Percentiles rank a stretch among this genome's conserved stretches.
Evolutionary conservation across 1,284 basidiomycete genomes (phyloP).

Genomic region (Coniferiporia weirii): DNA sequence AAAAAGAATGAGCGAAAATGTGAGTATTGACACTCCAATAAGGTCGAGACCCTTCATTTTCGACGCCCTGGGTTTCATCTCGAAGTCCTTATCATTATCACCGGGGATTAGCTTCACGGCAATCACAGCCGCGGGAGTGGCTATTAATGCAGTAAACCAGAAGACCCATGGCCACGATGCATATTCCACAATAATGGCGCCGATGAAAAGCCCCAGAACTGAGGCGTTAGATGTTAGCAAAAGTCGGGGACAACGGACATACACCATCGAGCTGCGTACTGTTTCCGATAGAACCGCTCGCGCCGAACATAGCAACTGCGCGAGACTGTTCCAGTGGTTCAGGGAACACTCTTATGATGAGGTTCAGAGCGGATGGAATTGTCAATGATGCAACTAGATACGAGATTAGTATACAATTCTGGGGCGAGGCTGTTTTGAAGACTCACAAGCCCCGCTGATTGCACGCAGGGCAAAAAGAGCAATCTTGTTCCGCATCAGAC

Average conservation of each 20-base stretch:
- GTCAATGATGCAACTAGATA: slow-evolving; percentile 1
- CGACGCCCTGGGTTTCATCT: neutral
- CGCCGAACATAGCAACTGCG: slow-evolving; percentile 42
- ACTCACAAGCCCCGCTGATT: slow-evolving; percentile 36
- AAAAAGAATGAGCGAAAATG: slow-evolving; percentile 20
- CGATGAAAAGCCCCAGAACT: slow-evolving; percentile 32
- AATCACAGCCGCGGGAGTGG: slow-evolving; percentile 30
- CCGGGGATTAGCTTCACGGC: slow-evolving; percentile 27
- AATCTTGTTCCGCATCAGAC: slow-evolving; percentile 39
- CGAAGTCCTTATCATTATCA: slow-evolving; percentile 12
- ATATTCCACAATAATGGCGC: slow-evolving; percentile 35
- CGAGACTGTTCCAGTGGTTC: slow-evolving; percentile 40
- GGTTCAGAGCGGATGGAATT: slow-evolving; percentile 30
- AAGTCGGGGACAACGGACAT: neutral
- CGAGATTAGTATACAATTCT: slow-evolving; percentile 1
- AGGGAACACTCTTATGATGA: slow-evolving; percentile 42
- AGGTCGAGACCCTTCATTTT: slow-evolving; percentile 7
- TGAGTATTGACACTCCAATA: slow-evolving; percentile 8
- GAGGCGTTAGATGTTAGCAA: neutral
- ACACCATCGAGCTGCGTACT: slow-evolving; percentile 26
- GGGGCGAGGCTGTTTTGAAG: neutral
- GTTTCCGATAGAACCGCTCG: slow-evolving; percentile 40
- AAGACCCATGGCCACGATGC: slow-evolving; percentile 33
- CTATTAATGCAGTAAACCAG: slow-evolving; percentile 33
- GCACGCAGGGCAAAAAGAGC: slow-evolving; percentile 38